These are phyloP conservation scores for Pinus tabuliformis DNA, from an alignment of 75 land plant genomes.

Conservation along the genomic window DNA sequence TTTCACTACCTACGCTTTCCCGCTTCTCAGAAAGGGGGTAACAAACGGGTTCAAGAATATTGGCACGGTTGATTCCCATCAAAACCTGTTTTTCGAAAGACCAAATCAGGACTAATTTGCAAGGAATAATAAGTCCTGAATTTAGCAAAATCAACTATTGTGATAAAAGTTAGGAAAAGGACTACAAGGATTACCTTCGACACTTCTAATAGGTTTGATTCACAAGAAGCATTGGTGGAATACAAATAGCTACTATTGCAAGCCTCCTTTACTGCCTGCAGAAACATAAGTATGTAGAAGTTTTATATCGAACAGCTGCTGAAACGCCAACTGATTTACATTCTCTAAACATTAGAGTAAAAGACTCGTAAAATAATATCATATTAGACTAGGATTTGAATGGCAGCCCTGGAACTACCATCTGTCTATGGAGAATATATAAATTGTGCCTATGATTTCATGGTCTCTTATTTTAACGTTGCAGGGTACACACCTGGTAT, in stretches of 20 bases:
- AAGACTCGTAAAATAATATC: too few relatives aligned
- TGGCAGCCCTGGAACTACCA: not conserved
- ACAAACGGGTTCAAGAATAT: conserved; percentile 10
- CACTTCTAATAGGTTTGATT: not conserved
- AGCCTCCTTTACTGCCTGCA: conserved; percentile 16
- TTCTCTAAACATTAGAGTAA: too few relatives aligned
- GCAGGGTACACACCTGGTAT: conserved; percentile 31
- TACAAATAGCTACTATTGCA: conserved; percentile 34
- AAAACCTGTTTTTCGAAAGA: not conserved
- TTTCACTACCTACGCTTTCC: not conserved
- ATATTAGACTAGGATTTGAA: too few relatives aligned
- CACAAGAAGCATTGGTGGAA: conserved; percentile 24
- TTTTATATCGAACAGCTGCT: not conserved
- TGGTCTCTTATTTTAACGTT: too few relatives aligned
- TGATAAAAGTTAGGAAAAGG: too few relatives aligned
- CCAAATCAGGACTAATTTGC: not conserved
- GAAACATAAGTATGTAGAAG: not conserved
- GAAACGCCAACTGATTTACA: not conserved
- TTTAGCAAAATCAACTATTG: too few relatives aligned
- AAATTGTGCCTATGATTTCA: too few relatives aligned
- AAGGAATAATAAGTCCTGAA: not conserved
- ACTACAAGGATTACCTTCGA: too few relatives aligned
- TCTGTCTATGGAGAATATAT: too few relatives aligned
- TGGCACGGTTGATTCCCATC: not conserved
- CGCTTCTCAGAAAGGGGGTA: too few relatives aligned